Conservation (phyloP, 371 early-diverging fungal species). For the Lichtheimia hyalospora region DNA sequence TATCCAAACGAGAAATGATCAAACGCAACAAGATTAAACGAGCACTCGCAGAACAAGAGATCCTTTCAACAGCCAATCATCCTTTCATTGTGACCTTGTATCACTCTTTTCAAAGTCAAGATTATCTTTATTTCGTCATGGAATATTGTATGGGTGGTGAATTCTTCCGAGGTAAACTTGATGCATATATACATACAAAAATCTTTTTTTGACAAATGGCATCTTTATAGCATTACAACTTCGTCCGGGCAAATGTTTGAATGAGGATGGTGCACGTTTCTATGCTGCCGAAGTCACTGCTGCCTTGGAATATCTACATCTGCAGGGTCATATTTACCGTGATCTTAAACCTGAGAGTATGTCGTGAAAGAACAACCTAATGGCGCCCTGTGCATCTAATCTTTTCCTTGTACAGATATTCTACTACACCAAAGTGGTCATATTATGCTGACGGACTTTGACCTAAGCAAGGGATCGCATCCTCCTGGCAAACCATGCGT, state of each 20-base stretch:
- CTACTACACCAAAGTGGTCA: slow-evolving; percentile 94
- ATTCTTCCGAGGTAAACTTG: slow-evolving; percentile 80
- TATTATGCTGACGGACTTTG: slow-evolving; percentile 97
- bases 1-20: slow-evolving; percentile 95
- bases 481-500: slow-evolving; percentile 78
- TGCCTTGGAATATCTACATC: slow-evolving; percentile 94
- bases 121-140: slow-evolving; percentile 95
- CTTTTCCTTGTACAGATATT: slow-evolving; percentile 66
- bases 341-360: slow-evolving; percentile 99
- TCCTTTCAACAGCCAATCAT: slow-evolving; percentile 89
- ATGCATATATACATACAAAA: background rate
- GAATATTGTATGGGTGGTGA: slow-evolving; percentile 99
- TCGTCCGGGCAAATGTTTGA: slow-evolving; percentile 81
- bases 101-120: slow-evolving; percentile 94
- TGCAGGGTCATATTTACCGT: slow-evolving; percentile 96
- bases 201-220: background rate
- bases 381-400: background rate
- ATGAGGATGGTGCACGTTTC: slow-evolving; percentile 90
- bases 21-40: slow-evolving; percentile 95
- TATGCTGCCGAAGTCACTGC: slow-evolving; percentile 97
- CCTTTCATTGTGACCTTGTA: slow-evolving; percentile 97
- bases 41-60: slow-evolving; percentile 95
- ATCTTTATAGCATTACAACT: slow-evolving; percentile 68
- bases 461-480: slow-evolving; percentile 87
- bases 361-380: slow-evolving; percentile 10